phyloP scores from a whole-genome alignment of 2,329 filamentous ascomycete genomes.

The Hyphodiscus sp. region DNA sequence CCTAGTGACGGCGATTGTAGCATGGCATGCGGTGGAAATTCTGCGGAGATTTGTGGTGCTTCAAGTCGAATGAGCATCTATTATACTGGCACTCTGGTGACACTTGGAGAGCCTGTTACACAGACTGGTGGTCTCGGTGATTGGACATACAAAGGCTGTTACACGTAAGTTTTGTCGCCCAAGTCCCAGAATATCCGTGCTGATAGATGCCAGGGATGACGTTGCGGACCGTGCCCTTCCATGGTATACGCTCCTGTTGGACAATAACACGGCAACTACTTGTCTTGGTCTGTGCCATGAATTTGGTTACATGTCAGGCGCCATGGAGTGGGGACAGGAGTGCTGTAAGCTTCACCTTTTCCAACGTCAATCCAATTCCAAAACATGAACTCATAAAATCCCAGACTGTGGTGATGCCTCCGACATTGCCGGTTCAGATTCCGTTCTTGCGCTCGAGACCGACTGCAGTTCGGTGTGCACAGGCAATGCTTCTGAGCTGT shows the following conservation, averaged over 20 bases:
- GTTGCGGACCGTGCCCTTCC: conserved; percentile 40
- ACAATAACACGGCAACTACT: no score
- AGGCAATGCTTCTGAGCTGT: conserved; percentile 12
- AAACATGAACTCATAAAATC: no score
- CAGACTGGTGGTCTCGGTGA: conserved; percentile 10
- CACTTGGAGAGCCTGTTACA: conserved; percentile 1
- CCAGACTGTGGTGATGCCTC: no score
- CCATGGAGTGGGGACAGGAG: no score
- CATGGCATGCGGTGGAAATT: conserved; percentile 25
- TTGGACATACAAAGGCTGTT: conserved; percentile 17
- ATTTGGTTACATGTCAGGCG: no score
- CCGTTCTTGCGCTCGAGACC: conserved; percentile 30
- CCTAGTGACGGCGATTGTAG: conserved; percentile 11
- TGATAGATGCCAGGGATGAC: conserved; percentile 43
- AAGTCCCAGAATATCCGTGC: conserved; percentile 47
- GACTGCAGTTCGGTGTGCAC: conserved; percentile 18
- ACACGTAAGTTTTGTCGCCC: conserved; percentile 35
- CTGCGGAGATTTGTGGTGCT: conserved; percentile 28
- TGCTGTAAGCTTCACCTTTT: no score
- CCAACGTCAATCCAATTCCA: no score
- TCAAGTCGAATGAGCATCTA: conserved; percentile 18
- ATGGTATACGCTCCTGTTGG: no score
- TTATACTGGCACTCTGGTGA: conserved; percentile 6
- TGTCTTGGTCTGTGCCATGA: no score
- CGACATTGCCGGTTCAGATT: conserved; percentile 13